phyloP scores from a whole-genome alignment of 495 filamentous ascomycete species.

The Hypoxylon fragiforme region DNA sequence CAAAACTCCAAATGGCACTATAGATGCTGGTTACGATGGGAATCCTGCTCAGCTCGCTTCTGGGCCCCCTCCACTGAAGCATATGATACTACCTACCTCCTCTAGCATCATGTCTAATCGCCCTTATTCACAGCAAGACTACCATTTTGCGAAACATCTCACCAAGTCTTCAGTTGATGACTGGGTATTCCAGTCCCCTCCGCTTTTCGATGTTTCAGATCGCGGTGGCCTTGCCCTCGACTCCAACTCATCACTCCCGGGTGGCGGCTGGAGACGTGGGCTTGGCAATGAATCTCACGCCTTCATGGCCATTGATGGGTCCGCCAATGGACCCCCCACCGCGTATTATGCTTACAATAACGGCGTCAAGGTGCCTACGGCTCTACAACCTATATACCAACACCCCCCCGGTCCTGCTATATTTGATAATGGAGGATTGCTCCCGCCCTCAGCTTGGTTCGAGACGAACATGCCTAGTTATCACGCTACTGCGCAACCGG shows the following conservation, averaged over 20 bases:
- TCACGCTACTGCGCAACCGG: slow-evolving; percentile 22
- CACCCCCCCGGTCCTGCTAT: slow-evolving; percentile 71
- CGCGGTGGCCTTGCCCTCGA: slow-evolving; percentile 12
- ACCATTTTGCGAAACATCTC: slow-evolving; percentile 17
- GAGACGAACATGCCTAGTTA: slow-evolving; percentile 63
- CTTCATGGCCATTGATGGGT: slow-evolving; percentile 26
- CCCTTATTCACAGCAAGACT: slow-evolving; percentile 36
- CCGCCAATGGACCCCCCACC: slow-evolving; percentile 23
- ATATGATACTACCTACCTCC: slow-evolving; percentile 71
- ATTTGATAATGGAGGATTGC: slow-evolving; percentile 71
- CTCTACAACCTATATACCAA: slow-evolving; percentile 72
- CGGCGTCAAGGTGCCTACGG: slow-evolving; percentile 63
- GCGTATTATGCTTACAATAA: slow-evolving; percentile 43
- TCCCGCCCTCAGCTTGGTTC: slow-evolving; percentile 73
- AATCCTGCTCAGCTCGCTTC: slow-evolving; percentile 73
- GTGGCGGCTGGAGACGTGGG: slow-evolving; percentile 23
- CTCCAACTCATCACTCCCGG: slow-evolving; percentile 13
- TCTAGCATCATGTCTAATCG: slow-evolving; percentile 46
- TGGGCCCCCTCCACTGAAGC: slow-evolving; percentile 80
- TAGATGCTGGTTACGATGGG: slow-evolving; percentile 93
- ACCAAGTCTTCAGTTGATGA: slow-evolving; percentile 14
- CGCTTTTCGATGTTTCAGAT: slow-evolving; percentile 16
- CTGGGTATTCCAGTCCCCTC: slow-evolving; percentile 25
- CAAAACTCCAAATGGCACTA: slow-evolving; percentile 92
- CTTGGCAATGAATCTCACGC: slow-evolving; percentile 24